Evolutionary conservation across 176 grass and related monocot genomes (phyloP), one percentile per base, ranked within the genome.

Genomic region (Saccharum officinarum): DNA sequence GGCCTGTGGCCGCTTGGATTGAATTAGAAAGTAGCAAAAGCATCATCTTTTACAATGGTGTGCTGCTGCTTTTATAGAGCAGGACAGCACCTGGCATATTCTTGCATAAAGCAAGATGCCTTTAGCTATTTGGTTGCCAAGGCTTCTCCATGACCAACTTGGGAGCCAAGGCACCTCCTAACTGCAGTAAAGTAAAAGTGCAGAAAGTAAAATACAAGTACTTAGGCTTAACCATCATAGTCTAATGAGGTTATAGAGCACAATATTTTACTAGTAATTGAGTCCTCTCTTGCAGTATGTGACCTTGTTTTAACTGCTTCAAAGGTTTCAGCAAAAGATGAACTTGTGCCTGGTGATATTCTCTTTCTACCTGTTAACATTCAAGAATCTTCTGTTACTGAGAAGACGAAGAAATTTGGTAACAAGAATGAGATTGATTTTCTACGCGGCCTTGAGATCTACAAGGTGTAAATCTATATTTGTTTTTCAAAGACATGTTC

Each of bases 241-340:
- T 38, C 22, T 80, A 16, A 75, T 85, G 26, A 68, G 45, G 57
- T 85, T 59, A 41, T 37, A 76, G 11, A 64, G 34, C 65, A 72
- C 13, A 7, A 3, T 78, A 10, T 73, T 80, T 84, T 34, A 13
- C 26, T 45, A 49, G 12, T 77, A 54, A 52, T 12, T 12, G 1
- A 52, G 31, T 82, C 39, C 11, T 79, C 5, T 52, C 57, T 69
- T 82, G 28, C 50, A 67, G 36, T 41, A 67, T 18, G 15, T 94
- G 34, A 91, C 71, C 86, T 65, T 67, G 72, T 76, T 77, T 90
- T 84, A 75, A 54, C 86, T 86, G 7, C 79, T 75, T 74, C 37
- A 80, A 98, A 98, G 91, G 93, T 98, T 50, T 92, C 59, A 13
- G 89, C 93, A 15, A 93, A 95, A 90, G 93, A 98, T 92, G 75